A percentile compares a stretch with the other conserved stretches of the same genome.
These are phyloP conservation scores for Fusarium sp. DNA, from an alignment of 2,329 filamentous ascomycete species.

Conservation along the genomic window DNA sequence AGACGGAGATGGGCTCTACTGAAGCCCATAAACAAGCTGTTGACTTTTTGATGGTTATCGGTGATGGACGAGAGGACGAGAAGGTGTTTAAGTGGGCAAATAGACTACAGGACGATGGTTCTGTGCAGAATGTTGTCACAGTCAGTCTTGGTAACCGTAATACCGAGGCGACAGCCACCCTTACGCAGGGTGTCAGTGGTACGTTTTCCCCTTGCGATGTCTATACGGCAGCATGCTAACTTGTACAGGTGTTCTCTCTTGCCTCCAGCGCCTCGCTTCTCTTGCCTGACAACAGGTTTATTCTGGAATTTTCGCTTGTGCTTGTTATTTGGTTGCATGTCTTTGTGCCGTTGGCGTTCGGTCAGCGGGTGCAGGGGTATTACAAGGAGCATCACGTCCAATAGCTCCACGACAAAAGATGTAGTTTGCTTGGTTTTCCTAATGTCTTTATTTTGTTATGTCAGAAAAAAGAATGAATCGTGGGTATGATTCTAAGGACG, in stretches of 20 bases:
- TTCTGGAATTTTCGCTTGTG: constrained; percentile 37
- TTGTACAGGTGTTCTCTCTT: constrained; percentile 58
- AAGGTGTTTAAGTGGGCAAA: constrained; percentile 97
- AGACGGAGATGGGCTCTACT: constrained; percentile 54
- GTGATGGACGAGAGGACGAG: constrained; percentile 94
- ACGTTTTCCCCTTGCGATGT: constrained; percentile 54
- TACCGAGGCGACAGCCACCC: constrained; percentile 86
- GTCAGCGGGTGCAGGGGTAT: constrained; percentile 44
- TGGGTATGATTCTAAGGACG: constrained; percentile 1
- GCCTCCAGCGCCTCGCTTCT: constrained; percentile 60
- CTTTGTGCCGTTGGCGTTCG: constrained; percentile 48
- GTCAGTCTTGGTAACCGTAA: constrained; percentile 90
- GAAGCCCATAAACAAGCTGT: constrained; percentile 62
- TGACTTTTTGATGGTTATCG: constrained; percentile 91
- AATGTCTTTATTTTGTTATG: constrained; percentile 2
- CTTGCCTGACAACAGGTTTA: constrained; percentile 38
- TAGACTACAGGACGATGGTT: constrained; percentile 71
- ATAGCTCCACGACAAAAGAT: constrained; percentile 34
- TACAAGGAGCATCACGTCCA: constrained; percentile 25
- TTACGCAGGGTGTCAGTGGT: constrained; percentile 95
- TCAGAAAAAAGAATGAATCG: constrained; percentile 5
- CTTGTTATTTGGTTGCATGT: constrained; percentile 41
- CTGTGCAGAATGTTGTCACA: constrained; percentile 80
- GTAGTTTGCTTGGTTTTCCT: constrained; percentile 19
- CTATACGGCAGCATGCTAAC: not conserved